Evolutionary conservation across 495 filamentous ascomycete species (phyloP).

Genomic region (Aspergillus incahuasiensis): DNA sequence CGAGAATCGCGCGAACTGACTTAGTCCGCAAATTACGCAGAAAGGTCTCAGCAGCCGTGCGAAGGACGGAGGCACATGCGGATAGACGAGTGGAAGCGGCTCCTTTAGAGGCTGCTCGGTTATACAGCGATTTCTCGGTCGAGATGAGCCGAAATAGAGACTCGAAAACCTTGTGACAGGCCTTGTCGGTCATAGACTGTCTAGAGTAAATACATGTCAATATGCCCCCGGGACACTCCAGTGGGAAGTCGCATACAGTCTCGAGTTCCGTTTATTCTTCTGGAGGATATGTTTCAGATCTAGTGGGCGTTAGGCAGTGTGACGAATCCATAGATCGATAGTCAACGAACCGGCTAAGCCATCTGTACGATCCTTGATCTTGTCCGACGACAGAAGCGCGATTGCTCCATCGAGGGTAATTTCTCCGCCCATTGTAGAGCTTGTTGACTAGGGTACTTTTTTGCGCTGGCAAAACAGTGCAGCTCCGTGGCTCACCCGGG

Average conservation of each 20-base stretch:
- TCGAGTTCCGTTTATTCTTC: slow-evolving; percentile 51
- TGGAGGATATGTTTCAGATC: slow-evolving; percentile 62
- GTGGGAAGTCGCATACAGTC: slow-evolving; percentile 43
- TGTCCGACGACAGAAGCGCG: slow-evolving; percentile 47
- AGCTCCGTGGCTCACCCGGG: slow-evolving; percentile 2
- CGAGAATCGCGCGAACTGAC: slow-evolving; percentile 69
- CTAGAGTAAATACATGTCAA: slow-evolving; percentile 30
- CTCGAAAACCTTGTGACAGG: slow-evolving; percentile 77
- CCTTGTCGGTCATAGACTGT: slow-evolving; percentile 61
- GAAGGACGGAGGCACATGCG: slow-evolving; percentile 66
- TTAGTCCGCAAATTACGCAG: slow-evolving; percentile 64
- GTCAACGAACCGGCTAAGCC: slow-evolving; percentile 46
- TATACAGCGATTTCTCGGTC: slow-evolving; percentile 60
- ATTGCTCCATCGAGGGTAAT: slow-evolving; percentile 38
- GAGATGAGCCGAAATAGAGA: slow-evolving; percentile 66
- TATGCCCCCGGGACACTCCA: neutral
- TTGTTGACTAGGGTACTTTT: slow-evolving; percentile 3
- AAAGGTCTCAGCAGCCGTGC: slow-evolving; percentile 63
- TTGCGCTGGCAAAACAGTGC: neutral
- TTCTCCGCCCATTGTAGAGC: slow-evolving; percentile 27
- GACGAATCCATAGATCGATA: slow-evolving; percentile 9
- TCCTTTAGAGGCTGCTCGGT: slow-evolving; percentile 46
- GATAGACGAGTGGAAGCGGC: slow-evolving; percentile 55
- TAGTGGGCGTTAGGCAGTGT: slow-evolving; percentile 22
- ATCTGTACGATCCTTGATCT: slow-evolving; percentile 46